Evolutionary conservation across 805 yeast species (phyloP), one percentile per base, ranked within the genome.

Genomic region (Ogataea allantospora): DNA sequence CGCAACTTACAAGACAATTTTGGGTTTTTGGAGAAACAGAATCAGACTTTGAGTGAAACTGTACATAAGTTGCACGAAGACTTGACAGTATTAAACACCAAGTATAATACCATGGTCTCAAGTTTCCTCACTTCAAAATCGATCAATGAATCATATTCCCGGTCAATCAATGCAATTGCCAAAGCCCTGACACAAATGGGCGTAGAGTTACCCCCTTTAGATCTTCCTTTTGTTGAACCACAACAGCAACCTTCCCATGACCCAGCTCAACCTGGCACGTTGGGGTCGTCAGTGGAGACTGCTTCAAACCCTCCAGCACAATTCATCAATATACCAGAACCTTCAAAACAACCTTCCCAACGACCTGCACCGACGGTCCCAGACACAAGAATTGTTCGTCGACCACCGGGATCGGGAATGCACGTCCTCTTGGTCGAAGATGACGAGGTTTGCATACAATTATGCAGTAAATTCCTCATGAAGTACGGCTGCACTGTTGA

Each of bases 401-500:
- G 67, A 35, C 67, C 67, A 3, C 39, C 53, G 3, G 65, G 63
- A 2, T 58, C 66, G 2, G 58, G 58, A 16, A 78, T 82, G 57
- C 88, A 81, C 53, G 91, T 84, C 3, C 63, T 83, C 27, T 61
- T 85, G 17, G 93, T 84, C 11, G 95, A 83, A 60, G 95, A 83
- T 61, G 95, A 83, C 58, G 77, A 75, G 26, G 86, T 84, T 25
- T 84, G 96, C 50, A 83, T 88, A 36, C 86, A 83, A 46, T 68
- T 91, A 7, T 86, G 96, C 51, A 71, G 85, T 7, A 85, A 86
- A 57, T 87, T 93, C 54, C 61, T 93, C 40, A 76, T 78, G 55
- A 85, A 87, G 54, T 88, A 85, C 58, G 97, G 97, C 0, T 89
- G 96, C 59, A 80, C 88, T 10, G 96, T 91, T 4, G 91, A 93